phyloP scores from a whole-genome alignment of 139 green algal genomes.

The Coelastrella sp. region DNA sequence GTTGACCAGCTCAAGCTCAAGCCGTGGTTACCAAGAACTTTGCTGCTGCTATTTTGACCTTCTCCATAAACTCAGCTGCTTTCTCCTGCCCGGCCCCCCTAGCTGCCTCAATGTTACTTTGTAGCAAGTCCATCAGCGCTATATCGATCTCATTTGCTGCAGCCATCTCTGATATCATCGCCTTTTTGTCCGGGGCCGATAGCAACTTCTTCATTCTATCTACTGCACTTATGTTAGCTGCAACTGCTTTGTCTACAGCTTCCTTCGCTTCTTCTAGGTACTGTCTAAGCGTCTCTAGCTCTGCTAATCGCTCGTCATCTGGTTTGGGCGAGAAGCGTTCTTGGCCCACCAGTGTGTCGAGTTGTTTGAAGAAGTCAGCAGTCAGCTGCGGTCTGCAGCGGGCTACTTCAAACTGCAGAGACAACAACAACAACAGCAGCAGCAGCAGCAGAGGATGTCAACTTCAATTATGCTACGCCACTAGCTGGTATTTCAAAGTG shows the following conservation, averaged over 20 bases:
- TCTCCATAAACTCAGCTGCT: constrained; percentile 84
- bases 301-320: constrained; percentile 74
- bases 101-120: constrained; percentile 89
- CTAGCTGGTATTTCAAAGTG: too few relatives aligned
- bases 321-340: constrained; percentile 55
- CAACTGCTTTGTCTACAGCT: constrained; percentile 78
- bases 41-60: constrained; percentile 74
- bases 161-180: constrained; percentile 83
- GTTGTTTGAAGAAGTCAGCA: constrained; percentile 74
- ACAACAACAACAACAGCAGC: neutral
- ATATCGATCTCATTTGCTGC: constrained; percentile 47
- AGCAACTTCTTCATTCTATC: constrained; percentile 86
- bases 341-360: constrained; percentile 63
- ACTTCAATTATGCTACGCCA: neutral
- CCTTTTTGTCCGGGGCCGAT: constrained; percentile 80
- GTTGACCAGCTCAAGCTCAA: neutral
- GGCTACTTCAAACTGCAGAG: constrained; percentile 81
- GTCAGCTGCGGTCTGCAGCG: constrained; percentile 76
- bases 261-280: constrained; percentile 78
- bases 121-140: constrained; percentile 80
- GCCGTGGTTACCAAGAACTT: constrained; percentile 73
- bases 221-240: constrained; percentile 52
- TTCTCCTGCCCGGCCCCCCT: constrained; percentile 70
- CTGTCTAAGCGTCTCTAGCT: constrained; percentile 89
- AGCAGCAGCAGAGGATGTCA: neutral